Conservation (phyloP, 768 basidiomycete species). For the Lentinula detonsa region DNA sequence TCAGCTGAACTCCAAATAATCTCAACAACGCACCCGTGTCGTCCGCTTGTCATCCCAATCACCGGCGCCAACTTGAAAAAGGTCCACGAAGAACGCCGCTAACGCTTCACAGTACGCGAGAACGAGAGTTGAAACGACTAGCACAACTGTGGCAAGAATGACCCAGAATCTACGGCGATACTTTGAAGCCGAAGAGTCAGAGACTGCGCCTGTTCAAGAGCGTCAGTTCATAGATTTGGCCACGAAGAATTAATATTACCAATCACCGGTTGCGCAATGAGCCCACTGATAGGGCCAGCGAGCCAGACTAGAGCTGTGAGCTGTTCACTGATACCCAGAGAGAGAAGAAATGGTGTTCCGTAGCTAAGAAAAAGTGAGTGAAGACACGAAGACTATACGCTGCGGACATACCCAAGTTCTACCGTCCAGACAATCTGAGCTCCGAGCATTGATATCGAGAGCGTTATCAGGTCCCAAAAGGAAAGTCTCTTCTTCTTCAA, state of each 20-base stretch:
- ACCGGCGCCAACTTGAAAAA: conserved; percentile 68
- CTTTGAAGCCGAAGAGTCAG: conserved; percentile 87
- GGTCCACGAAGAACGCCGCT: conserved; percentile 70
- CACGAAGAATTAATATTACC: conserved; percentile 40
- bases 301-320: conserved; percentile 94
- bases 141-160: conserved; percentile 74
- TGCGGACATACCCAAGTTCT: conserved; percentile 72
- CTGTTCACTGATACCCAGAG: conserved; percentile 77
- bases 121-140: conserved; percentile 69
- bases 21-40: conserved; percentile 40
- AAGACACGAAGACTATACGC: not conserved
- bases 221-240: not conserved
- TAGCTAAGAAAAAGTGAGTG: conserved; percentile 48
- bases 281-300: conserved; percentile 90
- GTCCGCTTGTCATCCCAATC: conserved; percentile 82
- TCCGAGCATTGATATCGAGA: conserved; percentile 91
- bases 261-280: conserved; percentile 96
- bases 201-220: conserved; percentile 75
- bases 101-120: conserved; percentile 80
- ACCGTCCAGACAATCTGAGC: conserved; percentile 96
- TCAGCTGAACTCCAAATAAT: not conserved
- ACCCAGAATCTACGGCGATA: conserved; percentile 94
- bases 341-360: conserved; percentile 89
- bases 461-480: conserved; percentile 72
- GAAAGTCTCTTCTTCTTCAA: conserved; percentile 32